Conservation (phyloP, 371 early-diverging fungal species). For the Actinomortierella wolfii region DNA sequence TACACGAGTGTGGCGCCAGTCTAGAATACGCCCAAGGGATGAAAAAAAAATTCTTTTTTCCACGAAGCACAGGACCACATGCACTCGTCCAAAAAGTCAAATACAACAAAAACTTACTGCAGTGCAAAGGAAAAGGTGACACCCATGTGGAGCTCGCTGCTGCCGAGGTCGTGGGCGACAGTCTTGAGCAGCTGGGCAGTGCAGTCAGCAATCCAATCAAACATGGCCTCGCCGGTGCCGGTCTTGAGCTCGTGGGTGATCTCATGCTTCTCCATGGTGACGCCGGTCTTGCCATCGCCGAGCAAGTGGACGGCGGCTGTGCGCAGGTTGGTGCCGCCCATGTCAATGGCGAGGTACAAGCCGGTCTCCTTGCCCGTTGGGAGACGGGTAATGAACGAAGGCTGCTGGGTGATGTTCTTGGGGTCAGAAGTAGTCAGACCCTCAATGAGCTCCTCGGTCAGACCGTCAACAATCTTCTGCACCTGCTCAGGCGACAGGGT, state of each 20-base stretch:
- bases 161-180: slow-evolving; percentile 22
- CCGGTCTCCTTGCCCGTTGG: slow-evolving; percentile 90
- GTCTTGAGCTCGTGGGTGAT: slow-evolving; percentile 83
- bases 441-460: slow-evolving; percentile 51
- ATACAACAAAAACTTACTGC: slow-evolving; percentile 29
- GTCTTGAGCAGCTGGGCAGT: slow-evolving; percentile 51
- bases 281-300: slow-evolving; percentile 73
- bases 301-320: slow-evolving; percentile 78
- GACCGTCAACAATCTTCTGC: slow-evolving; percentile 54
- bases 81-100: background rate
- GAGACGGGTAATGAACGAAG: slow-evolving; percentile 81
- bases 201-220: slow-evolving; percentile 88
- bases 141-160: slow-evolving; percentile 57
- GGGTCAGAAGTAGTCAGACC: slow-evolving; percentile 57
- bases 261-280: slow-evolving; percentile 79
- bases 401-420: slow-evolving; percentile 63
- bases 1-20: too few relatives aligned
- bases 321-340: slow-evolving; percentile 93
- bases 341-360: slow-evolving; percentile 86
- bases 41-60: background rate
- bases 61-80: background rate
- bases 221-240: slow-evolving; percentile 69
- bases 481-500: slow-evolving; percentile 52
- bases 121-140: slow-evolving; percentile 89
- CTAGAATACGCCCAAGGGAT: too few relatives aligned